These are phyloP conservation scores for Exsudoporus floridanus DNA, from an alignment of 1,284 basidiomycete species.

Conservation along the genomic window DNA sequence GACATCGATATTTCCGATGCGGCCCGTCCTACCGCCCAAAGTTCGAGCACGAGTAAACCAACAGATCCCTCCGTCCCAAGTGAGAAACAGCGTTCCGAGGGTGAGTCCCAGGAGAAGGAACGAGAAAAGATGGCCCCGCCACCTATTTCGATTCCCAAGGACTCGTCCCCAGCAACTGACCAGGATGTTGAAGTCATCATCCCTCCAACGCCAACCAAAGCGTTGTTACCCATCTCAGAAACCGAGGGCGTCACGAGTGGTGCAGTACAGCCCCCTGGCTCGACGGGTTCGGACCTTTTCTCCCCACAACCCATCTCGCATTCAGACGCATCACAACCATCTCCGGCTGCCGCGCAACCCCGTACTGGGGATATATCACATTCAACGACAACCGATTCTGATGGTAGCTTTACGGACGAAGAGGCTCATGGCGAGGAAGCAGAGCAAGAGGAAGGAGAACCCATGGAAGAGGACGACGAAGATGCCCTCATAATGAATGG, in stretches of 20 bases:
- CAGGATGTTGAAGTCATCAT: constrained; percentile 42
- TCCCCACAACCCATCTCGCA: constrained; percentile 30
- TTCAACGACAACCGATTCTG: constrained; percentile 35
- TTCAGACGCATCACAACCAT: constrained; percentile 25
- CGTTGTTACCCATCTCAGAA: constrained; percentile 48
- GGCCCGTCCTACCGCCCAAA: constrained; percentile 11
- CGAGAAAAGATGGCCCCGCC: constrained; percentile 23
- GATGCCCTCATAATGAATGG: constrained; percentile 77
- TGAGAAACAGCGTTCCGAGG: constrained; percentile 29
- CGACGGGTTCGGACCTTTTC: constrained; percentile 42
- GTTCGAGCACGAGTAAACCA: constrained; percentile 12
- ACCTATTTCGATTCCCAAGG: constrained; percentile 21
- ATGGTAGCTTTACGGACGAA: constrained; percentile 53
- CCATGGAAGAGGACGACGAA: constrained; percentile 71
- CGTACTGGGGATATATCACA: constrained; percentile 35
- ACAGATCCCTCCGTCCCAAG: constrained; percentile 15
- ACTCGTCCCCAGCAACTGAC: constrained; percentile 28
- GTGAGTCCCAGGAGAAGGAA: constrained; percentile 31
- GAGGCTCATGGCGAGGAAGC: constrained; percentile 41
- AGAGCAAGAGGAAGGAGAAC: constrained; percentile 49
- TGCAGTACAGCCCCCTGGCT: constrained; percentile 56
- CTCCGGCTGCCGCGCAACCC: constrained; percentile 20
- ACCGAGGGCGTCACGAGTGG: constrained; percentile 53
- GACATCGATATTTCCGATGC: constrained; percentile 31
- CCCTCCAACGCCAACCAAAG: constrained; percentile 43